phyloP scores from a whole-genome alignment of 106 monocot species.

The Dioscorea dumetorum region DNA sequence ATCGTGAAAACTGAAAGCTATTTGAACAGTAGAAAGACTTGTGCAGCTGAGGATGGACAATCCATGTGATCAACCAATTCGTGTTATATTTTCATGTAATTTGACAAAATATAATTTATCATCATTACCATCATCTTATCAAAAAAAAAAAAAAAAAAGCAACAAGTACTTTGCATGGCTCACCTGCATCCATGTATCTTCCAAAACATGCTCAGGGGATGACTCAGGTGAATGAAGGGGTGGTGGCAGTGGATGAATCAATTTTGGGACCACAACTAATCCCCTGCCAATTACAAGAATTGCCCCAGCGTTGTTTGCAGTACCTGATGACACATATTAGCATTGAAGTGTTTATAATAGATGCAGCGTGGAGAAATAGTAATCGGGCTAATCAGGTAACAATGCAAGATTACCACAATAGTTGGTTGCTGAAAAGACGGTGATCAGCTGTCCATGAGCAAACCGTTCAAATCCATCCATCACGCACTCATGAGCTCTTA shows the following conservation, averaged over 20 bases:
- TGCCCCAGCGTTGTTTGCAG: conserved; percentile 97
- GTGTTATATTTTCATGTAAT: too few species aligned
- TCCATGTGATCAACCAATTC: too few species aligned
- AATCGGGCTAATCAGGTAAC: conserved; percentile 2
- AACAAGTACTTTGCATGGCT: neutral
- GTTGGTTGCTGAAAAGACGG: conserved; percentile 96
- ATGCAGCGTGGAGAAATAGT: neutral
- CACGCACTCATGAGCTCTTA: conserved; percentile 99
- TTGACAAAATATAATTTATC: too few species aligned
- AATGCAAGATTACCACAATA: conserved; percentile 66
- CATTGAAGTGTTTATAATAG: neutral
- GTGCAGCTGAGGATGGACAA: too few species aligned
- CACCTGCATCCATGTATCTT: conserved; percentile 98
- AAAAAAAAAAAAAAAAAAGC: neutral
- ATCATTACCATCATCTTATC: too few species aligned
- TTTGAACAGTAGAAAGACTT: too few species aligned
- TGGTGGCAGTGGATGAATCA: conserved; percentile 99
- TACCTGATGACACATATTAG: conserved; percentile 34
- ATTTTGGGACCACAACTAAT: conserved; percentile 89
- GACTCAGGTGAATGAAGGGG: conserved; percentile 84
- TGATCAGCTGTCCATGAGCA: conserved; percentile 95
- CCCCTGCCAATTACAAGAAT: conserved; percentile 95
- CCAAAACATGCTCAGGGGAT: conserved; percentile 70
- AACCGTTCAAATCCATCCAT: conserved; percentile 99
- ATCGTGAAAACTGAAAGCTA: too few species aligned